Conservation (phyloP, 2,329 filamentous ascomycete species). For the Ceratocystis albifundus region DNA sequence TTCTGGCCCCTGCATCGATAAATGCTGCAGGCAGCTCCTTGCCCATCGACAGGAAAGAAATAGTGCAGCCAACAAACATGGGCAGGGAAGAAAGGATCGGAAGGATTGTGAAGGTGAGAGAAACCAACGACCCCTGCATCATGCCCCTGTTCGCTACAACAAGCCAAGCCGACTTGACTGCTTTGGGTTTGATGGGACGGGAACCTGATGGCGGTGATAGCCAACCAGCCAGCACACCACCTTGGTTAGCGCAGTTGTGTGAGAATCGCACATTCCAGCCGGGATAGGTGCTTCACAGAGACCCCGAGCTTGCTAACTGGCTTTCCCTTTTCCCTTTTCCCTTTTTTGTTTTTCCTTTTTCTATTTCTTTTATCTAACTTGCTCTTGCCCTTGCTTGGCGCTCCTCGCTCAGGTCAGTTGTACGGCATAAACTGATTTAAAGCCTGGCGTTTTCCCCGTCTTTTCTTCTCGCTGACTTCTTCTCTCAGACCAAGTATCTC, state of each 20-base stretch:
- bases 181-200: constrained; percentile 1
- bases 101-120: background rate
- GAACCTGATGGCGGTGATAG: background rate
- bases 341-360: background rate
- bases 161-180: constrained; percentile 2
- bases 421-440: background rate
- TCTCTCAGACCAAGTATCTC: background rate
- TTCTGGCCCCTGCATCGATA: background rate
- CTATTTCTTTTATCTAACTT: background rate
- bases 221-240: background rate
- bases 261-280: constrained; percentile 2
- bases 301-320: background rate
- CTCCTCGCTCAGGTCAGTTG: background rate
- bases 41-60: background rate
- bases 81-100: background rate
- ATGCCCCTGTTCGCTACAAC: background rate
- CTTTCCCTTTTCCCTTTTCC: background rate
- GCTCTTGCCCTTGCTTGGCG: background rate
- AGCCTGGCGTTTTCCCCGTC: constrained; percentile 2
- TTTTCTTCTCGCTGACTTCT: background rate
- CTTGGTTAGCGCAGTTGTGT: background rate
- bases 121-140: background rate
- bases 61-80: background rate
- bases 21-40: constrained; percentile 1
- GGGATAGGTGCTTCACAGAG: background rate